Percentiles rank a stretch among this genome's conserved stretches.
Conservation (phyloP, 768 basidiomycete species). For the Gymnopilus junonius region DNA sequence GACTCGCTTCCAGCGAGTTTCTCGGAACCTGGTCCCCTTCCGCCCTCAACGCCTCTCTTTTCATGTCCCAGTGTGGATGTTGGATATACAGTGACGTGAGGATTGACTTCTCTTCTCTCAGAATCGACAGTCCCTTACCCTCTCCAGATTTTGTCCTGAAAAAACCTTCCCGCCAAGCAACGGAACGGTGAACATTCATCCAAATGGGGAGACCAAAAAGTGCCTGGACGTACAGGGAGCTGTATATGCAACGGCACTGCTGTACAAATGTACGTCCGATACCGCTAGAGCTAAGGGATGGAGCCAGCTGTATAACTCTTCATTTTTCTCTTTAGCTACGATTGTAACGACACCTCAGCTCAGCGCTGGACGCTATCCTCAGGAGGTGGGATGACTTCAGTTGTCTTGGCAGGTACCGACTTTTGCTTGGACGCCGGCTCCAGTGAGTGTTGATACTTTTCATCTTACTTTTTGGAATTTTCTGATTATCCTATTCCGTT, state of each 20-base stretch:
- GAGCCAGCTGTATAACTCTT: not conserved
- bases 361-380: constrained; percentile 27
- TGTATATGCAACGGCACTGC: constrained; percentile 24
- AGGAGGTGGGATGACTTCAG: constrained; percentile 12
- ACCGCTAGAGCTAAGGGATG: too few species aligned
- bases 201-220: constrained; percentile 21
- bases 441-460: constrained; percentile 18
- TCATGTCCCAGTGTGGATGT: constrained; percentile 21
- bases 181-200: constrained; percentile 25
- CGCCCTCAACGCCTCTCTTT: constrained; percentile 20
- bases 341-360: constrained; percentile 30
- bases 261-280: constrained; percentile 29
- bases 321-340: constrained; percentile 18
- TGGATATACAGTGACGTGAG: constrained; percentile 29
- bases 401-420: constrained; percentile 21
- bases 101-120: not conserved
- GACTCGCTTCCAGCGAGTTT: constrained; percentile 24
- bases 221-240: constrained; percentile 33
- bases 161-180: constrained; percentile 13
- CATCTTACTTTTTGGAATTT: not conserved
- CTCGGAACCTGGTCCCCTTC: constrained; percentile 13
- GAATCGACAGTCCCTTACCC: not conserved
- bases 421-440: constrained; percentile 32
- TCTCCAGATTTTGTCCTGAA: constrained; percentile 16
- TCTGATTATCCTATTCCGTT: not conserved